phyloP scores from a whole-genome alignment of 257 asterid genomes.

The Pogostemon cablin region DNA sequence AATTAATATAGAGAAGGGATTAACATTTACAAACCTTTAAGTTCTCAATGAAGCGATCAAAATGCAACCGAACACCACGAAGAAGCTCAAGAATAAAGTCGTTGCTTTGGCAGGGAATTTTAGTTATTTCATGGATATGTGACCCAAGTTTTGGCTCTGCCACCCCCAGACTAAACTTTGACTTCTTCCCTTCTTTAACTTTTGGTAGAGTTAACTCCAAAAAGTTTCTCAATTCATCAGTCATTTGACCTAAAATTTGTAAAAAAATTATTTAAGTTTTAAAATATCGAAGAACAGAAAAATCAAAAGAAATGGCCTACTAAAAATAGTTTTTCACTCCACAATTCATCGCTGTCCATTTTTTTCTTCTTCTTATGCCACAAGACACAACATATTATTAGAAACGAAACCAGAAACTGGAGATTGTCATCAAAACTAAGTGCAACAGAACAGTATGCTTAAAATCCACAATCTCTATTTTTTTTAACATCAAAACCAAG shows the following conservation, averaged over 20 bases:
- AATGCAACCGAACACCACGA: constrained; percentile 86
- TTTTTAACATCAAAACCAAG: too few relatives aligned
- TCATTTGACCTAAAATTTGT: constrained; percentile 69
- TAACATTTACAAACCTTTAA: constrained; percentile 60
- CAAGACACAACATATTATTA: too few relatives aligned
- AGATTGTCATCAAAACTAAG: too few relatives aligned
- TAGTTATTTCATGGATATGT: constrained; percentile 75
- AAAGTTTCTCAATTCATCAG: constrained; percentile 78
- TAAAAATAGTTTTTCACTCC: background rate
- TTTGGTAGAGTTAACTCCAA: constrained; percentile 80
- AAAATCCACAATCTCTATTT: too few relatives aligned
- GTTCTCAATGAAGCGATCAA: constrained; percentile 61
- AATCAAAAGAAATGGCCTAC: background rate
- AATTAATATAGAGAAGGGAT: background rate
- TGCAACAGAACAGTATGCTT: too few relatives aligned
- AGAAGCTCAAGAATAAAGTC: constrained; percentile 86
- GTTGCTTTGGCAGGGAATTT: constrained; percentile 84
- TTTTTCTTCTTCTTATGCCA: too few relatives aligned
- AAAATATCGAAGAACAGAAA: constrained; percentile 1
- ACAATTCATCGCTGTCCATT: too few relatives aligned
- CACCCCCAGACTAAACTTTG: constrained; percentile 78
- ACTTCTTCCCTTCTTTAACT: constrained; percentile 83
- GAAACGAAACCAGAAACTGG: too few relatives aligned
- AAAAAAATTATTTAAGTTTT: background rate
- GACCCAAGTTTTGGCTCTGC: constrained; percentile 93